phyloP scores from a whole-genome alignment of 805 yeast genomes.

The Crinitomyces ghanaensis region DNA sequence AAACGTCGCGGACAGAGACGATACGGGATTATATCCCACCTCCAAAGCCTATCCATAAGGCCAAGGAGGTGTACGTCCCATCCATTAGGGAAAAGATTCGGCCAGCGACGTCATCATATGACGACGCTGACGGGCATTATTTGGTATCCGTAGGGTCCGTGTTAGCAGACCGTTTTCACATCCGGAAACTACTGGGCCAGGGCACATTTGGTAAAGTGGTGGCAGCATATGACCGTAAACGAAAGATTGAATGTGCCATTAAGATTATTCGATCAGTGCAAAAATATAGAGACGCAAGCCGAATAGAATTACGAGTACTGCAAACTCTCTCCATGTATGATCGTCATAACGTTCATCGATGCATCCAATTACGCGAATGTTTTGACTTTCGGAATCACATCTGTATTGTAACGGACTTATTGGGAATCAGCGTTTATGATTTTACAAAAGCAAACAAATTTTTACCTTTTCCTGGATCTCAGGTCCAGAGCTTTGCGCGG shows the following conservation, averaged over 20 bases:
- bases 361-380: slow-evolving; percentile 79
- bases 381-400: slow-evolving; percentile 91
- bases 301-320: slow-evolving; percentile 78
- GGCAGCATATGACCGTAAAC: slow-evolving; percentile 59
- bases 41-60: slow-evolving; percentile 19
- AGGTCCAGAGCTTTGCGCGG: slow-evolving; percentile 76
- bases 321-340: slow-evolving; percentile 64
- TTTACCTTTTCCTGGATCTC: slow-evolving; percentile 88
- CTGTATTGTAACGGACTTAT: slow-evolving; percentile 81
- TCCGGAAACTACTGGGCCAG: slow-evolving; percentile 65
- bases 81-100: slow-evolving; percentile 13
- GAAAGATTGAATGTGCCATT: slow-evolving; percentile 64
- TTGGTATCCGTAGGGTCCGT: slow-evolving; percentile 24
- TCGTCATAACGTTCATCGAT: slow-evolving; percentile 53
- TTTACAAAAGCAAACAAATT: slow-evolving; percentile 76
- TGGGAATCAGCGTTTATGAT: slow-evolving; percentile 79
- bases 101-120: slow-evolving; percentile 11
- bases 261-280: slow-evolving; percentile 88
- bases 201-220: slow-evolving; percentile 91
- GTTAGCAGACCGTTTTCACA: slow-evolving; percentile 56
- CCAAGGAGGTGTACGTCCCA: slow-evolving; percentile 21
- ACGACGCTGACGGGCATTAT: slow-evolving; percentile 26
- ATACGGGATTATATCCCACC: slow-evolving; percentile 11
- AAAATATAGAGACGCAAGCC: slow-evolving; percentile 91
- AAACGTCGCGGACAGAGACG: background rate